Evolutionary conservation across 1,139 yeast genomes (phyloP), one percentile per base, ranked within the genome.

Genomic region (Geotrichum cucujoidarum): DNA sequence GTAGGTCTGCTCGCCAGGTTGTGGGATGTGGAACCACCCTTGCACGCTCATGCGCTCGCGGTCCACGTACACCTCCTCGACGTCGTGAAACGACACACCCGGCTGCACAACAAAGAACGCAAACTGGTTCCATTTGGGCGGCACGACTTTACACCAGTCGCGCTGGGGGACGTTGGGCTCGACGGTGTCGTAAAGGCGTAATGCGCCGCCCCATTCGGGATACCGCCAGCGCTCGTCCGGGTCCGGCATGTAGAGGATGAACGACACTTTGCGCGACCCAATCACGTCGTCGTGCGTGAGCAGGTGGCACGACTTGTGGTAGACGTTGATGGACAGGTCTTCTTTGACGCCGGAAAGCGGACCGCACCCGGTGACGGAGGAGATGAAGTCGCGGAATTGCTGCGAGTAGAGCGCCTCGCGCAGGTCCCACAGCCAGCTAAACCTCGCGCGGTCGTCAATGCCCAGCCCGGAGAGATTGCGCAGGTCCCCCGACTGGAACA

Each of bases 21-120:
- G 98, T 2, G 98, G 98, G 43, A 90, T 87, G 64, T 94, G 99
- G 64, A 92, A 94, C 99, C 99, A 94, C 0, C 99, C 99, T 62
- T 92, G 96, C 53, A 94, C 87, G 1, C 96, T 85, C 41, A 92
- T 71, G 59, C 99, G 75, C 55, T 89, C 95, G 61, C 82, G 86
- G 60, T 89, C 95, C 1, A 82, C 95, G 55, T 83, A 77, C 1
- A 94, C 98, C 64, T 94, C 98, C 67, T 94, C 98, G 8, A 94
- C 99, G 58, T 94, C 98, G 64, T 94, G 99, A 73, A 92, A 94
- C 2, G 95, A 85, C 44, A 83, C 76, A 0, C 98, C 99, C 1
- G 98, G 98, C 62, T 89, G 95, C 8, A 94, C 97, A 1, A 86
- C 83, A 73, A 94, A 94, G 63, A 92, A 87, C 1, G 97, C 96